Base-by-base conservation (phyloP, 2,329 filamentous ascomycete species). In the Xylariaceae sp. region DNA sequence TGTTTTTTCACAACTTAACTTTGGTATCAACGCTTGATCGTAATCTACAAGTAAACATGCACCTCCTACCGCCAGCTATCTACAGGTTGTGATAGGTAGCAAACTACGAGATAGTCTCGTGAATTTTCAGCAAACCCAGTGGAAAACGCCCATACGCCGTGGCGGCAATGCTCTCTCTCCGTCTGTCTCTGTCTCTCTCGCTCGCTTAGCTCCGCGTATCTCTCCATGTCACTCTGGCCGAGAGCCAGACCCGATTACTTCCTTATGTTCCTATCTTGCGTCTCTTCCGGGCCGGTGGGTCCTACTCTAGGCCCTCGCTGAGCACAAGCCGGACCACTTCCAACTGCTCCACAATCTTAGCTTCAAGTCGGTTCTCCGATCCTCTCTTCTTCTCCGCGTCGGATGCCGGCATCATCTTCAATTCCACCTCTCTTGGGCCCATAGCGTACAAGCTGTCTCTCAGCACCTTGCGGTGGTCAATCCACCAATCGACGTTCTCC, bases 401-500 rank as follows among this genome's bases (percentile, higher is more conserved):
- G 1, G 71, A 71, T 13, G 71, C 71, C 7, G 70, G 64, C 53
- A 69, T 72, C 15, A 71, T 71, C 65, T 77, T 79, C 82, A 82
- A 86, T 64, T 87, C 86, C 49, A 82, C 78, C 74, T 96, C 92
- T 62, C 87, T 83, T 67, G 87, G 82, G 34, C 84, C 89, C 17
- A 89, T 80, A 0, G 92, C 86, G 54, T 92, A 78, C 52, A 96
- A 82, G 34, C 89, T 81, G 64, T 90, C 87, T 55, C 87, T 82
- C 58, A 97, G 76, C 57, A 87, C 77, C 65, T 85, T 84, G 59
- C 86, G 82, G 56, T 86, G 86, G 34, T 84, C 81, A 41, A 97
- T 76, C 81, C 90, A 90, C 65, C 89, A 89, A 65, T 96, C 90
- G 4, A 95, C 84, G 67, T 94, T 91, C 71, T 96, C 92, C 64